Evolutionary conservation across 371 early-diverging fungal genomes (phyloP), one percentile per base, ranked within the genome.

Genomic region (Rhizopus stolonifer): DNA sequence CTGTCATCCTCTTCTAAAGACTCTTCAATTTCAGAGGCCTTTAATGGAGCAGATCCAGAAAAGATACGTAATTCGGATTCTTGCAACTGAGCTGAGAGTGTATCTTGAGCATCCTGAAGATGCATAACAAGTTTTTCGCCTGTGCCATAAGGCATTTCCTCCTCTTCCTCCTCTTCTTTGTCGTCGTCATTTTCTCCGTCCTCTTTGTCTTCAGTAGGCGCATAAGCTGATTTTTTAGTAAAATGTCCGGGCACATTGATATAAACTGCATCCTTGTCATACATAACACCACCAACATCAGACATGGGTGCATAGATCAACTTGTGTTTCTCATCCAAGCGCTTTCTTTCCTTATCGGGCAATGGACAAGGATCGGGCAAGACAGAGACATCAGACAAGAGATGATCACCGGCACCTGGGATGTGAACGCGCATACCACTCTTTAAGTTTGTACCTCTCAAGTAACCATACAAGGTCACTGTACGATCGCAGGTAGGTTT

Each of bases 271-370:
- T 98, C 99, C 66, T 94, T 95, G 72, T 98, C 99, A 72, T 94
- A 96, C 84, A 96, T 85, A 58, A 98, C 91, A 42, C 99, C 99
- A 60, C 93, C 95, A 6, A 98, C 92, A 60, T 96, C 96, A 0
- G 94, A 90, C 95, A 95, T 96, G 32, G 99, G 99, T n/a, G 98
- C 99, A 61, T 96, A 96, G 25, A 97, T 88, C 36, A 96, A 79
- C 72, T 94, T 96, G 59, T 93, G 87, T 62, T 95, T 92, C 60
- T 95, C 96, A 63, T 86, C 89, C 61, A 97, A 65, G 1, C 87
- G 78, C 69, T 90, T 93, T 39, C 92, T 84, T 55, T 87, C 90
- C 72, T 93, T 94, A 52, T 93, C 94, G 9, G 96, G 96, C 3
- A 95, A 74, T 13, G 98, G 94, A 58, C 96, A 96, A 11, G 99